A percentile compares a stretch with the other conserved stretches of the same genome.
Evolutionary conservation across 2,329 filamentous ascomycete species (phyloP).

Genomic region (Dothistroma septosporum): DNA sequence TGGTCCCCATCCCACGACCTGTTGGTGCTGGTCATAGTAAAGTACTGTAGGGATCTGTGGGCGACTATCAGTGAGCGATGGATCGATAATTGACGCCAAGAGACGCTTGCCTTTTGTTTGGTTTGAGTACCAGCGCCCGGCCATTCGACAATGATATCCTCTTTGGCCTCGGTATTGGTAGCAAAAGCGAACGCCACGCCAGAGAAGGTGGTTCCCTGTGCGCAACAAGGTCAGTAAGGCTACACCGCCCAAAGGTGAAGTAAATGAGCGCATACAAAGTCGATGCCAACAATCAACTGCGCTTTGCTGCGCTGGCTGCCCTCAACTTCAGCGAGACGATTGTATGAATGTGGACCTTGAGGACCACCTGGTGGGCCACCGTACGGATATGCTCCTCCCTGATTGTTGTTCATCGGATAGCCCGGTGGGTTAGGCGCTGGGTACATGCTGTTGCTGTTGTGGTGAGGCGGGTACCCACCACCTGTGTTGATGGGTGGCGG

Average conservation of each 20-base stretch:
- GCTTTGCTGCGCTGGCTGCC: conserved; percentile 87
- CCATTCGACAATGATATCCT: conserved; percentile 99
- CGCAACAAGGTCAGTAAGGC: conserved; percentile 14
- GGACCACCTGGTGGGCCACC: conserved; percentile 20
- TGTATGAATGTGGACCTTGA: conserved; percentile 19
- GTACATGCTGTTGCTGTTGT: conserved; percentile 42
- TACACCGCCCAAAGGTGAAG: neutral
- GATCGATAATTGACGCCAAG: conserved; percentile 7
- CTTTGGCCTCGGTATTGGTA: conserved; percentile 94
- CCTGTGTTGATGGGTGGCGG: conserved; percentile 46
- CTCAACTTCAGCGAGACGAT: conserved; percentile 63
- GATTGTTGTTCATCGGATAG: conserved; percentile 36
- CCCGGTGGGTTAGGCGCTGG: conserved; percentile 35
- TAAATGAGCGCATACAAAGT: conserved; percentile 68
- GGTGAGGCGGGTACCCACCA: conserved; percentile 49
- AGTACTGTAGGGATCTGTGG: conserved; percentile 92
- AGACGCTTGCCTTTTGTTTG: conserved; percentile 79
- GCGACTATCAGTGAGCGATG: conserved; percentile 17
- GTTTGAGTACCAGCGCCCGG: conserved; percentile 95
- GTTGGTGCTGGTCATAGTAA: conserved; percentile 99
- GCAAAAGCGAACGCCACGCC: conserved; percentile 91
- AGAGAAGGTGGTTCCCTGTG: conserved; percentile 90
- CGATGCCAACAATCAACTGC: conserved; percentile 96
- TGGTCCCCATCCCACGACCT: conserved; percentile 98
- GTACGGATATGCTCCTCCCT: conserved; percentile 13